These are phyloP conservation scores for Berberis thunbergii DNA, from an alignment of 164 flowering plant genomes.

Conservation along the genomic window DNA sequence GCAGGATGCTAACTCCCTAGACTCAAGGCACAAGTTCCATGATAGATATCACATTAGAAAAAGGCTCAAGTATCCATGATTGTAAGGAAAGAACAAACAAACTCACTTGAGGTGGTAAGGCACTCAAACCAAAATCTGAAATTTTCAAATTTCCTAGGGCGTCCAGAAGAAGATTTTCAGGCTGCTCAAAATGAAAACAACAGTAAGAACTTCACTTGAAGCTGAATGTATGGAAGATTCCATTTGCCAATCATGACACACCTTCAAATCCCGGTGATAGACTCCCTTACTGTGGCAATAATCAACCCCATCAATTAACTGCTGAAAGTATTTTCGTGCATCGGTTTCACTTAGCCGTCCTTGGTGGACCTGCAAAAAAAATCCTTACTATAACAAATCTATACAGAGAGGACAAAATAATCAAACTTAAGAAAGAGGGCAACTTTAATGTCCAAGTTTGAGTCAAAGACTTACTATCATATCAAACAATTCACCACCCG, in stretches of 20 bases:
- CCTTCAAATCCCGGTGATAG: constrained; percentile 96
- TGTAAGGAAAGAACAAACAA: background rate
- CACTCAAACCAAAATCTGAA: constrained; percentile 99
- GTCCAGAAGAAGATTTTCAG: constrained; percentile 95
- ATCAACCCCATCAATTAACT: constrained; percentile 96
- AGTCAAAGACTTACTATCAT: constrained; percentile 67
- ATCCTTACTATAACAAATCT: background rate
- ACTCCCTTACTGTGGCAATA: constrained; percentile 98
- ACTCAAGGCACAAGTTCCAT: constrained; percentile 1
- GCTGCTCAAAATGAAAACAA: constrained; percentile 40
- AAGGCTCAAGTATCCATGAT: background rate
- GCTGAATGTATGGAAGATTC: constrained; percentile 6
- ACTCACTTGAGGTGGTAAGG: constrained; percentile 70
- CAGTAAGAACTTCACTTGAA: constrained; percentile 13
- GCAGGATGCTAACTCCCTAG: constrained; percentile 83
- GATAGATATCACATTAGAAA: background rate
- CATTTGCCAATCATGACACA: constrained; percentile 18
- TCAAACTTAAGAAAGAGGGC: background rate
- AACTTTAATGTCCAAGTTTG: constrained; percentile 1
- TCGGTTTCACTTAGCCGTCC: constrained; percentile 90
- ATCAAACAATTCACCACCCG: constrained; percentile 98
- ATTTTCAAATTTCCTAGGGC: constrained; percentile 87
- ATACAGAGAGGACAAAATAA: too few relatives aligned
- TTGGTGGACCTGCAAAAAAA: constrained; percentile 53
- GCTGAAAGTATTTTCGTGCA: constrained; percentile 80